These are phyloP conservation scores for Sporothrix pallida DNA, from an alignment of 2,329 filamentous ascomycete genomes.

Conservation along the genomic window DNA sequence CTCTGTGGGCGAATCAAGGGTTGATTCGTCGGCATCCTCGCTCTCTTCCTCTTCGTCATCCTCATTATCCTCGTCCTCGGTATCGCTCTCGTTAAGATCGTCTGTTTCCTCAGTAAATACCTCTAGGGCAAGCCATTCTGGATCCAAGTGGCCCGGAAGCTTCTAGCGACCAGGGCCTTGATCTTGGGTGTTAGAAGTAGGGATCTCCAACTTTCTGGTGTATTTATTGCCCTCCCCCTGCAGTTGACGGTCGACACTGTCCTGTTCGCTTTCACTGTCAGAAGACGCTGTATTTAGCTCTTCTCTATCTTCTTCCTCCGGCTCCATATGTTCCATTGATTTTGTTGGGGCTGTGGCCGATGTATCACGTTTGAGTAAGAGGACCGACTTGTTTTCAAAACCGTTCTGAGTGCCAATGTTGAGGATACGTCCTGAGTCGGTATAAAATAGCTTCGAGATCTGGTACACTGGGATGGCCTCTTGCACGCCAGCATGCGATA, in stretches of 20 bases:
- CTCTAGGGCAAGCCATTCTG: slow-evolving; percentile 90
- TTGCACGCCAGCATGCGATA: slow-evolving; percentile 54
- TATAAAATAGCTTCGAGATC: slow-evolving; percentile 91
- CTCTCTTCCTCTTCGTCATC: slow-evolving; percentile 31
- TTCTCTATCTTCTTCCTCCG: slow-evolving; percentile 37
- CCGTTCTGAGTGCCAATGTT: slow-evolving; percentile 70
- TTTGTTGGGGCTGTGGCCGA: slow-evolving; percentile 62
- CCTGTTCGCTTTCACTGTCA: slow-evolving; percentile 47
- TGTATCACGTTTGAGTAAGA: slow-evolving; percentile 74
- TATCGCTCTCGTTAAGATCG: slow-evolving; percentile 43
- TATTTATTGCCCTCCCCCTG: slow-evolving; percentile 44
- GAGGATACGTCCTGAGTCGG: slow-evolving; percentile 85
- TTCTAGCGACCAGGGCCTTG: slow-evolving; percentile 53
- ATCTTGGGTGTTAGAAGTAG: neutral
- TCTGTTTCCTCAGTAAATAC: slow-evolving; percentile 69
- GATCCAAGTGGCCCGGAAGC: slow-evolving; percentile 77
- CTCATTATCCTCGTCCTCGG: slow-evolving; percentile 36
- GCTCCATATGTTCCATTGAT: slow-evolving; percentile 42
- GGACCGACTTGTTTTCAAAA: slow-evolving; percentile 73
- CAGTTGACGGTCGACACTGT: slow-evolving; percentile 56
- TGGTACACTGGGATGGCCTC: slow-evolving; percentile 61
- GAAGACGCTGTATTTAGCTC: slow-evolving; percentile 32
- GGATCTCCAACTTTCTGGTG: neutral
- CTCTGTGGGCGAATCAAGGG: too few species aligned
- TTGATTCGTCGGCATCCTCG: neutral